Conservation (phyloP, 805 yeast genomes). For the Ogataea trehalophila region DNA sequence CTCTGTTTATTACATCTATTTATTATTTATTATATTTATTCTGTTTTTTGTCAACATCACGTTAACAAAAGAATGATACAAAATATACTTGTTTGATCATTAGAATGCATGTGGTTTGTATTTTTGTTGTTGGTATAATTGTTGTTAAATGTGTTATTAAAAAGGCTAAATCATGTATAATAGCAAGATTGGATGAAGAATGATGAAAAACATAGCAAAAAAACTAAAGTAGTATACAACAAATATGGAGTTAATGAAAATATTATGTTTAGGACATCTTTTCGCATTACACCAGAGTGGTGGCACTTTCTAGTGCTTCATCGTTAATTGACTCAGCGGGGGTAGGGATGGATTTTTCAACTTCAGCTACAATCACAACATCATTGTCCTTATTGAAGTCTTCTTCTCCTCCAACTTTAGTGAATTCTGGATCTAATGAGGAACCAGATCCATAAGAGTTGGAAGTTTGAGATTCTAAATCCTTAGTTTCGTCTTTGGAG, state of each 20-base stretch:
- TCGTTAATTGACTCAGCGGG: not conserved
- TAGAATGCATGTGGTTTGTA: too few species aligned
- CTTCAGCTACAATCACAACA: not conserved
- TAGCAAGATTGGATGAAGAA: too few species aligned
- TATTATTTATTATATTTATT: not conserved
- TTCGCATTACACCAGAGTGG: not conserved
- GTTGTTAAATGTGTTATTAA: not conserved
- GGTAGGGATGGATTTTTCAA: not conserved
- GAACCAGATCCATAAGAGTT: not conserved
- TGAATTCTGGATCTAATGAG: slow-evolving; percentile 2
- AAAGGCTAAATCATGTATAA: not conserved
- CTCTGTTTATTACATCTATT: not conserved
- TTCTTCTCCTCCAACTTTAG: not conserved
- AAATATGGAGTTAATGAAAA: too few species aligned
- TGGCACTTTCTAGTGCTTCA: not conserved
- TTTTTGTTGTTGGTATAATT: not conserved
- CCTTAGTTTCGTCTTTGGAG: not conserved
- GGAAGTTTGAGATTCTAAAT: not conserved
- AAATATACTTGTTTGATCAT: not conserved
- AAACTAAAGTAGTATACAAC: too few species aligned
- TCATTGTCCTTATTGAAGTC: not conserved
- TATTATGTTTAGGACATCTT: not conserved
- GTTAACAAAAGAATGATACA: not conserved
- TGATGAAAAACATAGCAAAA: not conserved
- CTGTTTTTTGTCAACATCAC: not conserved